Evolutionary conservation across 1,284 basidiomycete species (phyloP), one percentile per base, ranked within the genome.

Genomic region (Abortiporus biennis): DNA sequence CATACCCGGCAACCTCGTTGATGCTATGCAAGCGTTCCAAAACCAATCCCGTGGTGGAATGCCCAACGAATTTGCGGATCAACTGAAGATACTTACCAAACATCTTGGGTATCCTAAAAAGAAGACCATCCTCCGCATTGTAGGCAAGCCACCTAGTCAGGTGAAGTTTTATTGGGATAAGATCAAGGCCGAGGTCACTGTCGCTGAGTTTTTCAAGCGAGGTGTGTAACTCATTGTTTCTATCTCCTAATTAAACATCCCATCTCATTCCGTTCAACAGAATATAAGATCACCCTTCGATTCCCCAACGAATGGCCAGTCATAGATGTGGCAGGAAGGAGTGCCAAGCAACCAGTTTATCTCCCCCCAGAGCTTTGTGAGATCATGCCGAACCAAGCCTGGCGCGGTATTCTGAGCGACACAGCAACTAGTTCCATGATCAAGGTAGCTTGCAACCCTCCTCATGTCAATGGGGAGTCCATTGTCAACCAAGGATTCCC

Each of bases 351-450:
- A 30, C 50, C 69, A 0, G 66, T 66, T 32, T 74, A 61, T 47
- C 61, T 86, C 2, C 85, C 85, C 0, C 76, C 80, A 1, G 85
- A 88, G 54, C 46, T 88, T 2, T 88, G 85, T 64, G 63, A 74
- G 15, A 83, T 88, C 38, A 57, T 69, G 8, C 60, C 70, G 0
- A 75, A 77, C 4, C 74, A 76, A 43, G 61, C 75, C 0, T 80
- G 72, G 52, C 61, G 65, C 20, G 77, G 72, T 5, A 74, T 68
- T 45, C 71, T 85, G 2, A 66, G 59, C 43, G 69, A 69, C 6
- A 63, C 56, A 3, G 76, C 82, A 48, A 84, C 80, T 0, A 63
- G 71, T 0, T 55, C 66, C n/a, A 85, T 87, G 84, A 80, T 86
- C 45, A 63, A 62, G 22, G 64, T 66, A 37, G 83, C 84, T 0